Percentiles rank a stretch among this genome's conserved stretches.
phyloP scores from a whole-genome alignment of 1,139 yeast species.

The Wickerhamomyces sp. region DNA sequence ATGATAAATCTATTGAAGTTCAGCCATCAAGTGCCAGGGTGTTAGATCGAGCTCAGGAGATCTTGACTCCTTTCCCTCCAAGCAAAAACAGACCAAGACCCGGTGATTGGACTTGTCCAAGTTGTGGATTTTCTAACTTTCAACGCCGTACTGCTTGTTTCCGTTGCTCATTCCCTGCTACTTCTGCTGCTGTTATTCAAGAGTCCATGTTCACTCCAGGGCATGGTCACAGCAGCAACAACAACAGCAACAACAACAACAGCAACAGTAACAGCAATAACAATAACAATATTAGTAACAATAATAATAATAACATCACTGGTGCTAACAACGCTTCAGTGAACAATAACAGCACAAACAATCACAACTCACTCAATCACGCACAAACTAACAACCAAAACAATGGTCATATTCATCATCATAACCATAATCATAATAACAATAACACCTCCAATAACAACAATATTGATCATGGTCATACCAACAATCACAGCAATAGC shows the following conservation, averaged over 20 bases:
- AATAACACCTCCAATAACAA: constrained; percentile 10
- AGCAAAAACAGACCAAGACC: constrained; percentile 91
- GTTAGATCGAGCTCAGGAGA: constrained; percentile 75
- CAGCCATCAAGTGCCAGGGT: constrained; percentile 81
- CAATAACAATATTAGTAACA: constrained; percentile 3
- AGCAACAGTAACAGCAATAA: constrained; percentile 5
- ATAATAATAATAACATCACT: not conserved
- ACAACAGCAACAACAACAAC: constrained; percentile 7
- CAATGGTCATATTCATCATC: not conserved
- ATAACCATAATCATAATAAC: constrained; percentile 10
- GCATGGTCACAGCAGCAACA: not conserved
- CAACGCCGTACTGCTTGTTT: constrained; percentile 94
- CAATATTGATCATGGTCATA: constrained; percentile 11
- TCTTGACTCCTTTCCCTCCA: constrained; percentile 80
- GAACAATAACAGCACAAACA: not conserved
- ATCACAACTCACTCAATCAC: not conserved
- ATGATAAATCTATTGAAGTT: constrained; percentile 74
- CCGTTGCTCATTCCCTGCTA: constrained; percentile 87
- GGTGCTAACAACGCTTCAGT: not conserved
- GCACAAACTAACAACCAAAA: not conserved
- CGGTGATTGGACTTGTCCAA: constrained; percentile 97
- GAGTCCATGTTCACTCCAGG: constrained; percentile 38
- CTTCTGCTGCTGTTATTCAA: constrained; percentile 62
- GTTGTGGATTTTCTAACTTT: constrained; percentile 92
- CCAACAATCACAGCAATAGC: constrained; percentile 15